A percentile compares a stretch with the other conserved stretches of the same genome.
Conservation (phyloP, 352 stramenopile species). For the Blastocystis sp. region DNA sequence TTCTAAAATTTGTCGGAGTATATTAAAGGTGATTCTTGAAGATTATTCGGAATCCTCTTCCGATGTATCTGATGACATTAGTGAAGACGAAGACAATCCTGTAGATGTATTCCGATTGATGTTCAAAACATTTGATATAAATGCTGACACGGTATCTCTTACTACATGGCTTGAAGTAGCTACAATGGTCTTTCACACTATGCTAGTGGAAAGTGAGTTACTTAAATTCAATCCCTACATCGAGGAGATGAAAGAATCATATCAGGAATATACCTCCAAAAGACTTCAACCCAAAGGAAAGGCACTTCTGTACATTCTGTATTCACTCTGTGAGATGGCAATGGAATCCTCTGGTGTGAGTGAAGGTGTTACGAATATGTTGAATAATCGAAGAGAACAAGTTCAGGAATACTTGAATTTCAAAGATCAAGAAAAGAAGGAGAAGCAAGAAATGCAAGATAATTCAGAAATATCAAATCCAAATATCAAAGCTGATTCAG, state of each 20-base stretch:
- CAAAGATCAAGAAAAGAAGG: not conserved
- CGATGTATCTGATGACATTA: not conserved
- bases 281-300: not conserved
- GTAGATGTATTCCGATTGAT: not conserved
- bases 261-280: not conserved
- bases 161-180: constrained; percentile 1
- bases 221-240: not conserved
- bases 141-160: not conserved
- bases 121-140: constrained; percentile 25
- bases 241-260: not conserved
- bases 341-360: not conserved
- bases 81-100: not conserved
- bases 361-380: not conserved
- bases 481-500: not conserved
- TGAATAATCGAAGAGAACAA: not conserved
- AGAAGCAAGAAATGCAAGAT: not conserved
- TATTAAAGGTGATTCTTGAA: too few relatives aligned
- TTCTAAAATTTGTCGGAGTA: too few relatives aligned
- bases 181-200: not conserved
- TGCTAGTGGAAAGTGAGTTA: not conserved
- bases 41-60: too few relatives aligned
- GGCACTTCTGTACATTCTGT: not conserved
- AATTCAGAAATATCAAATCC: not conserved
- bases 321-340: constrained; percentile 18
- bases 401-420: not conserved